phyloP scores from a whole-genome alignment of 1,284 basidiomycete species.

The Limonomyces culmigenus region DNA sequence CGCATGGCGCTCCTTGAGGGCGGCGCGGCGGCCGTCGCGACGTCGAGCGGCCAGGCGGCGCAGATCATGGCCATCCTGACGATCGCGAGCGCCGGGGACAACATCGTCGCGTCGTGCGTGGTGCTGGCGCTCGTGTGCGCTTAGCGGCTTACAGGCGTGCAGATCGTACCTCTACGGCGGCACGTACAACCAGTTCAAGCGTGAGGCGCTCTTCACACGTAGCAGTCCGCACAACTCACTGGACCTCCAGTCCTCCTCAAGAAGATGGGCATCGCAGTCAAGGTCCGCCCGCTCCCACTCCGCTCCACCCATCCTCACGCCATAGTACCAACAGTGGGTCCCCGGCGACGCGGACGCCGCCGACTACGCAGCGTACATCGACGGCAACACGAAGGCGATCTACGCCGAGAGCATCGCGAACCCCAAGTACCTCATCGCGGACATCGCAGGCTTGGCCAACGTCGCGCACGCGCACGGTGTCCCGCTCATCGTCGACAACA shows the following conservation, averaged over 20 bases:
- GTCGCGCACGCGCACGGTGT: slow-evolving; percentile 11
- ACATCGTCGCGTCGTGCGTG: slow-evolving; percentile 58
- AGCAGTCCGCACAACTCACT: not conserved
- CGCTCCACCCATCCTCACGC: too few species aligned
- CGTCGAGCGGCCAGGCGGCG: slow-evolving; percentile 67
- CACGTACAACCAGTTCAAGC: slow-evolving; percentile 85
- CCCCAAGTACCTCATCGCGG: slow-evolving; percentile 63
- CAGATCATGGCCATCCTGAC: slow-evolving; percentile 65
- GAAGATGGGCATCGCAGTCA: slow-evolving; percentile 63
- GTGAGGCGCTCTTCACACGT: slow-evolving; percentile 15
- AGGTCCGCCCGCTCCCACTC: too few species aligned
- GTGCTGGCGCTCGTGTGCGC: slow-evolving; percentile 1
- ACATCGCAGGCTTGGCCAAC: slow-evolving; percentile 63
- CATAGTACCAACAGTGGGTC: too few species aligned
- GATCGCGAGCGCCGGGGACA: slow-evolving; percentile 59
- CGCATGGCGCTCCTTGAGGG: slow-evolving; percentile 75
- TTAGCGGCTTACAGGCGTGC: too few species aligned
- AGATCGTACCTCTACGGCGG: slow-evolving; percentile 56
- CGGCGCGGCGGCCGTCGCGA: slow-evolving; percentile 65
- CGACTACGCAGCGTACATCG: slow-evolving; percentile 58
- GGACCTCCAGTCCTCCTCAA: slow-evolving; percentile 47
- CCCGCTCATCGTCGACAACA: slow-evolving; percentile 55
- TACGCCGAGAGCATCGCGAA: slow-evolving; percentile 79
- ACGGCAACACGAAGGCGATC: slow-evolving; percentile 63
- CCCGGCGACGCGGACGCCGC: slow-evolving; percentile 39